Evolutionary conservation across 768 basidiomycete species (phyloP).

Genomic region (Pleurotus citrinopileatus): DNA sequence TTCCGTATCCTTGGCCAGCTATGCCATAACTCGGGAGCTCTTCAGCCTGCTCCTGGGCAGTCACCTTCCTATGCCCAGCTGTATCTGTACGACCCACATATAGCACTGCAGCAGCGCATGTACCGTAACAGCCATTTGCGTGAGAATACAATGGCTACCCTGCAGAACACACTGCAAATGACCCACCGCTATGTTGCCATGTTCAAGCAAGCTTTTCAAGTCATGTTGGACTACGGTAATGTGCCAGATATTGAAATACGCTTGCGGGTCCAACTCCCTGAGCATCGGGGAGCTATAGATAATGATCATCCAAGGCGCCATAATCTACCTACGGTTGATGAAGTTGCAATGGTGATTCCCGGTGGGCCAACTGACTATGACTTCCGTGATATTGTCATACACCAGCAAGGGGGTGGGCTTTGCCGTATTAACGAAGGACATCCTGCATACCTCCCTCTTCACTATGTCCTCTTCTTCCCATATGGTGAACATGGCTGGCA

Average conservation of each 20-base stretch:
- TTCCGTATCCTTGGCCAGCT: slow-evolving; percentile 28
- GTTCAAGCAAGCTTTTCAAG: slow-evolving; percentile 30
- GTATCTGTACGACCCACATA: slow-evolving; percentile 34
- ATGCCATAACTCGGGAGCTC: slow-evolving; percentile 29
- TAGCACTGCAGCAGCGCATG: slow-evolving; percentile 20
- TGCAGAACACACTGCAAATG: slow-evolving; percentile 21
- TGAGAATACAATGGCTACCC: slow-evolving; percentile 15
- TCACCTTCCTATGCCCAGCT: slow-evolving; percentile 32
- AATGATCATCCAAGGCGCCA: slow-evolving; percentile 29
- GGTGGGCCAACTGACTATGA: slow-evolving; percentile 19
- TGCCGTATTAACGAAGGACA: slow-evolving; percentile 28
- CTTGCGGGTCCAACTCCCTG: neutral
- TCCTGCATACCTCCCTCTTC: slow-evolving; percentile 27
- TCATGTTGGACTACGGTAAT: slow-evolving; percentile 21
- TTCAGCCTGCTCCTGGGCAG: slow-evolving; percentile 21
- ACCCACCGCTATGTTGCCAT: slow-evolving; percentile 25
- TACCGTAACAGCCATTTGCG: slow-evolving; percentile 15
- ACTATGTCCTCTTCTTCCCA: slow-evolving; percentile 28
- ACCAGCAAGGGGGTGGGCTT: slow-evolving; percentile 9
- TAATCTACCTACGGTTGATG: slow-evolving; percentile 35
- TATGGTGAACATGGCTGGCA: slow-evolving; percentile 37
- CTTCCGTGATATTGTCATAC: slow-evolving; percentile 29
- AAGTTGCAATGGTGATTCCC: slow-evolving; percentile 36
- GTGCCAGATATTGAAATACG: neutral
- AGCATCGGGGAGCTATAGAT: slow-evolving; percentile 8